These are phyloP conservation scores for Hygrophila difformis DNA, from an alignment of 257 asterid species.

Conservation along the genomic window DNA sequence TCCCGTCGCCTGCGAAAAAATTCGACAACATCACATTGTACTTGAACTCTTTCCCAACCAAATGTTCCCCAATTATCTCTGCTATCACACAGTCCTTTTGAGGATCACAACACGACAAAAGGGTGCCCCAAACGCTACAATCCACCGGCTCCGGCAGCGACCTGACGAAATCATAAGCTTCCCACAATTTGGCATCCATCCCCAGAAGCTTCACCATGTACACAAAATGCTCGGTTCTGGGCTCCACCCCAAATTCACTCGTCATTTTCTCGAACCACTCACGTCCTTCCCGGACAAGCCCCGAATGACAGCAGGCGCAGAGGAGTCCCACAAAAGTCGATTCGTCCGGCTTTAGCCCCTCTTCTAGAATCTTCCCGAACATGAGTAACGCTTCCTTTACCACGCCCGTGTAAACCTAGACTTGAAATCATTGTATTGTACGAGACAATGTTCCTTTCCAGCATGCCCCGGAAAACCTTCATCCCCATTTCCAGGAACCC, in stretches of 20 bases:
- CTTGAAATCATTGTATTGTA: slow-evolving; percentile 53
- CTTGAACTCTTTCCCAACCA: slow-evolving; percentile 22
- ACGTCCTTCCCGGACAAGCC: slow-evolving; percentile 50
- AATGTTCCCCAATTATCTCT: slow-evolving; percentile 30
- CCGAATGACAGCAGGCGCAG: slow-evolving; percentile 72
- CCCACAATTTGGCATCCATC: slow-evolving; percentile 52
- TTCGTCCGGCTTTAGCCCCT: slow-evolving; percentile 54
- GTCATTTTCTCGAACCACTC: slow-evolving; percentile 46
- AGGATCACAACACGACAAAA: slow-evolving; percentile 57
- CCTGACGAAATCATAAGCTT: slow-evolving; percentile 51
- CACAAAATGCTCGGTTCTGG: slow-evolving; percentile 58
- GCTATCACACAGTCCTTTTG: slow-evolving; percentile 39
- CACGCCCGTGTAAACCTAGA: slow-evolving; percentile 62
- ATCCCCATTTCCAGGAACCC: slow-evolving; percentile 63
- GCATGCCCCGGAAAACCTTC: slow-evolving; percentile 45
- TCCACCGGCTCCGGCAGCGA: slow-evolving; percentile 38
- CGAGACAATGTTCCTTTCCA: slow-evolving; percentile 37
- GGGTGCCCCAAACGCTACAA: slow-evolving; percentile 70
- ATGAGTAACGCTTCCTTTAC: slow-evolving; percentile 38
- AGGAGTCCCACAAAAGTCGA: slow-evolving; percentile 61
- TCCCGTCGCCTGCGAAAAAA: slow-evolving; percentile 53
- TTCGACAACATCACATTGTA: slow-evolving; percentile 67
- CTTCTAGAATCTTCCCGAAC: slow-evolving; percentile 36
- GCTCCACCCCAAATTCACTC: slow-evolving; percentile 34
- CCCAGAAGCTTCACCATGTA: slow-evolving; percentile 88